phyloP scores from a whole-genome alignment of 768 basidiomycete species.

The Obba rivulosa region DNA sequence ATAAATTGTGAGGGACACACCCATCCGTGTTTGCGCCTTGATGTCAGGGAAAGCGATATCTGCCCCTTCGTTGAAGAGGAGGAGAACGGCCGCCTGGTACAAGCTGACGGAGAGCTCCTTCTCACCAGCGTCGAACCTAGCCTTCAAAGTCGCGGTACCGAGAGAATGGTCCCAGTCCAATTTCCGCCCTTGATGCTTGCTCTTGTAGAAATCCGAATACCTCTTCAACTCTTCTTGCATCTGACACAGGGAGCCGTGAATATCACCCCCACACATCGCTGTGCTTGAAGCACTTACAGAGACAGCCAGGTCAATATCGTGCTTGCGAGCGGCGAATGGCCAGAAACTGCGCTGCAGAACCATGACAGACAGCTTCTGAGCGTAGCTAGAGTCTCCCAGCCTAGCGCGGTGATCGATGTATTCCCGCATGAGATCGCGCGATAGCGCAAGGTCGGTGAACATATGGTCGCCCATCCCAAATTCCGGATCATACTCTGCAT shows the following conservation, averaged over 20 bases:
- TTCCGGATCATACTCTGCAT: constrained; percentile 86
- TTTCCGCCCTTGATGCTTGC: constrained; percentile 67
- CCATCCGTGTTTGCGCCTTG: constrained; percentile 59
- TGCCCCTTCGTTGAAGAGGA: constrained; percentile 74
- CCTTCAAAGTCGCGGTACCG: constrained; percentile 74
- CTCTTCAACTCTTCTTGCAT: constrained; percentile 67
- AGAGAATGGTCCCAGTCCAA: constrained; percentile 86
- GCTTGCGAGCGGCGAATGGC: constrained; percentile 64
- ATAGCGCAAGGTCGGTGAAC: constrained; percentile 87
- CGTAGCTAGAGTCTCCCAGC: constrained; percentile 22
- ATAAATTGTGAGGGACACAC: constrained; percentile 36
- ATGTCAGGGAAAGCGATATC: constrained; percentile 67
- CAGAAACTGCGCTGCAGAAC: constrained; percentile 86
- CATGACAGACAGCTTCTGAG: constrained; percentile 61
- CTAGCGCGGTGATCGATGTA: constrained; percentile 45
- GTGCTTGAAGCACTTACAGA: constrained; percentile 31
- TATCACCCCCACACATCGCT: background rate
- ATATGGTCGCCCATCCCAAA: constrained; percentile 93
- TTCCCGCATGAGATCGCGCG: constrained; percentile 65
- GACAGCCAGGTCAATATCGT: constrained; percentile 47
- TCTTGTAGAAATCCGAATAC: constrained; percentile 71
- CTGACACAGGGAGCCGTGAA: constrained; percentile 30
- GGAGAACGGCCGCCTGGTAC: constrained; percentile 82
- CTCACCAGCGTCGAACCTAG: constrained; percentile 55
- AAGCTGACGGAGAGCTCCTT: constrained; percentile 91